phyloP scores from a whole-genome alignment of 2,329 filamentous ascomycete genomes.

The Pezicula radicicola region DNA sequence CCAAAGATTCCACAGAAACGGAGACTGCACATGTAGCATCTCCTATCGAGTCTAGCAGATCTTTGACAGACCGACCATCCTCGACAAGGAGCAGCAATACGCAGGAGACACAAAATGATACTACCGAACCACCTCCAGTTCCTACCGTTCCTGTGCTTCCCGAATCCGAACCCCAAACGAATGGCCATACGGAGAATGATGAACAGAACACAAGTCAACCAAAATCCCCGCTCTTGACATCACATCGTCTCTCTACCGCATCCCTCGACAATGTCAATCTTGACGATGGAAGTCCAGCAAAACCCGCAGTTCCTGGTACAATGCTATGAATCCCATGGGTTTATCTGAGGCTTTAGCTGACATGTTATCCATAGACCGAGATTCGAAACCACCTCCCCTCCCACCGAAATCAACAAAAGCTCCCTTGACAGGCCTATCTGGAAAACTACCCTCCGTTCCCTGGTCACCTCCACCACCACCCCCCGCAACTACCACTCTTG shows the following conservation, averaged over 20 bases:
- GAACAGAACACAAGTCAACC: conserved; percentile 23
- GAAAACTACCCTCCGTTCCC: conserved; percentile 67
- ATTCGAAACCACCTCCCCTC: conserved; percentile 26
- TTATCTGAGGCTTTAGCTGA: not conserved
- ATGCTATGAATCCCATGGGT: not conserved
- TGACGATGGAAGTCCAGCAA: conserved; percentile 35
- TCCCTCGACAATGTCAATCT: conserved; percentile 65
- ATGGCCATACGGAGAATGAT: conserved; percentile 23
- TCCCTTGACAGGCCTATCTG: conserved; percentile 67
- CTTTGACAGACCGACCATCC: conserved; percentile 37
- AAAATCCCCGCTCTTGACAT: conserved; percentile 45
- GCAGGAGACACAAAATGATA: conserved; percentile 25
- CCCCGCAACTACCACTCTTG: conserved; percentile 12
- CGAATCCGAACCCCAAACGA: conserved; percentile 16
- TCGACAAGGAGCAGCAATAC: conserved; percentile 21
- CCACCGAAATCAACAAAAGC: conserved; percentile 30
- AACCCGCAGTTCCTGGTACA: conserved; percentile 1
- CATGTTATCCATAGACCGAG: conserved; percentile 5
- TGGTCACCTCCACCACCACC: conserved; percentile 58
- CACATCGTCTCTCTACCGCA: conserved; percentile 50
- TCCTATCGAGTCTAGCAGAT: conserved; percentile 21
- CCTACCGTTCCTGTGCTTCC: conserved; percentile 17
- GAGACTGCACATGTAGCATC: conserved; percentile 15
- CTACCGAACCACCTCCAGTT: conserved; percentile 15
- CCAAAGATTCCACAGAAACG: conserved; percentile 49